Evolutionary conservation across 2,329 filamentous ascomycete genomes (phyloP), one percentile per base, ranked within the genome.

Genomic region (Bipolaris sorokiniana): DNA sequence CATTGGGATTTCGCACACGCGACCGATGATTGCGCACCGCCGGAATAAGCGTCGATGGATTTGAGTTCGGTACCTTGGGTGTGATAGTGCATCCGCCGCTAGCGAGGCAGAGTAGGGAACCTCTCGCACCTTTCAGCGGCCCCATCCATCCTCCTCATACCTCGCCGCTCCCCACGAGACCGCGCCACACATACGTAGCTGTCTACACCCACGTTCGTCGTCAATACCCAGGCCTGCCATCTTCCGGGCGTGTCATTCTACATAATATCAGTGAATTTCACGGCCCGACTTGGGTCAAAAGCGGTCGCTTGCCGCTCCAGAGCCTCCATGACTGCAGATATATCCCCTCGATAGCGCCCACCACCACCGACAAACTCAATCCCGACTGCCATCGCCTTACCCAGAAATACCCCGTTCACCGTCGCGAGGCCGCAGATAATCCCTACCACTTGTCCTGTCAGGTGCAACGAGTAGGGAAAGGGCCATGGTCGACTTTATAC

Each of bases 401-500:
- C 28, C 28, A 28, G 23, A 28, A 51, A 20, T 37, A 15, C 38
- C 40, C 18, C 15, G 18, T 48, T 37, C 23, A 48, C 51, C 69
- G 57, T 65, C 63, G 57, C 58, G 58, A 58, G 42, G 54, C 48
- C 41, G 48, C 50, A 40, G 45, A 56, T 18, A 46, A 28, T 38
- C 55, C 46, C 48, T 23, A 51, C 33, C 49, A 57, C 61, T 62
- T 53, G 57, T 48, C 54, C 61, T 59, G 60, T 63, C 59, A 64
- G 58, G 64, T 68, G 67, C 63, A 70, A 65, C n/a, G 9, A 18
- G n/a, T 59, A 65, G 61, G 62, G 57, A 59, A 58, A 58, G 59
- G 58, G 61, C 49, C 61, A 77, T 77, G 75, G 74, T 69, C 68
- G 75, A 77, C 66, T 70, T 72, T 59, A 66, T 73, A 56, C 68